Base-by-base conservation (phyloP, 2,329 filamentous ascomycete genomes). In the Dothistroma pini region DNA sequence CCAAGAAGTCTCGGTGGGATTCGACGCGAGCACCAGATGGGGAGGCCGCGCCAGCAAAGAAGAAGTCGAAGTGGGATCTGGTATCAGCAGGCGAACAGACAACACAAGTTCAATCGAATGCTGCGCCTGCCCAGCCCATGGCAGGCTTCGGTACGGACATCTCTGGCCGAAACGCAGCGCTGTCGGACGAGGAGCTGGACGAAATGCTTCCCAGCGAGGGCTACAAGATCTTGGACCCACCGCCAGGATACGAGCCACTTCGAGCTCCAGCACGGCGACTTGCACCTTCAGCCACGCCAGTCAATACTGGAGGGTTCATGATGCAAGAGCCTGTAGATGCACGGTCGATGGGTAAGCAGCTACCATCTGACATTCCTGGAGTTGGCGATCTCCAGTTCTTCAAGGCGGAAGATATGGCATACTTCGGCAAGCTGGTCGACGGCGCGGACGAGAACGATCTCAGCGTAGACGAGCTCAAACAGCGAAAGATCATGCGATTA, bases 351-450 rank as follows among this genome's bases (percentile, higher is more conserved):
- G 91, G 92, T 68, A 96, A 96, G 78, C 91, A 96, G 68, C 86
- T 97, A 70, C 91, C 93, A 9, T 96, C 91, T 4, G 93, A 97
- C 73, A 97, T 99, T 41, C 93, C 95, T 3, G 95, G 95, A 44
- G 92, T 99, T 54, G 93, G 93, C 44, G 95, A 99, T 75, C 79
- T 99, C 56, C 93, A 97, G 68, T 99, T 97, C 75, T 96, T 99
- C 84, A 99, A 99, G 79, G 86, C 92, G 1, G 95, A 99, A 75
- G 95, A 99, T 76, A 97, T 97, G 92, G 88, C 91, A 44, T 99
- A 99, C 78, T 99, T 99, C 72, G 93, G 93, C 61, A 97, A 99
- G 80, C 85, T 99, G 47, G 93, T 96, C 22, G 95, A 99, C 73
- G 92, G 91, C 41, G 89, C 89, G 29, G 92, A 97, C 69, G 95